Base-by-base conservation (phyloP, 2,329 filamentous ascomycete species). In the Fusarium floridanum region DNA sequence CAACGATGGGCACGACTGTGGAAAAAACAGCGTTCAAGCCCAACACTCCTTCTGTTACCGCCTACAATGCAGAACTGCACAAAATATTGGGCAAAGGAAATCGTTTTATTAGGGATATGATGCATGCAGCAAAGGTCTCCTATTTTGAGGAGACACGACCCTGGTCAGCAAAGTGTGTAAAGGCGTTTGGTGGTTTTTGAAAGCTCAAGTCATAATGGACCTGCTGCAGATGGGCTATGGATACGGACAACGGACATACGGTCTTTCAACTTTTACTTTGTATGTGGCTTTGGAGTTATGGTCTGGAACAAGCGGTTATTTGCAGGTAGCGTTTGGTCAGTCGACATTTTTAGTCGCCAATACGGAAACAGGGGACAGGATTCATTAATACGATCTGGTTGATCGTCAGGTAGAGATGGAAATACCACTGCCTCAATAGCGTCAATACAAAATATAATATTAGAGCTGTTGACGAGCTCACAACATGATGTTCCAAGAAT, bases 361-460 rank as follows among this genome's bases (percentile, higher is more conserved):
- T 29, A 60, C 29, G 66, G 50, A 56, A 61, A 65, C 60, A 70
- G 57, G 61, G 45, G 72, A 63, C 61, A 17, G 67, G 71, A 68
- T 41, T 64, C 36, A 73, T 57, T 60, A 66, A 67, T 59, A 64
- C 66, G 63, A 65, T 71, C 63, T 36, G 57, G 55, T 27, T 64
- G 64, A 75, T 64, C 59, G 63, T 50, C 29, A 53, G 63, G 71
- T 62, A 68, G 45, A 61, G 59, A 72, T 64, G 67, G 43, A 37
- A 65, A 71, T 72, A 74, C 67, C 67, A 74, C 14, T 50, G 63
- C 43, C 73, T 67, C 67, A 63, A 72, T 74, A 74, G 63, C 64
- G 64, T 59, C 67, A 29, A 65, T 63, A 68, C 61, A 72, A 55
- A 39, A 60, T 24, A 41, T 41, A 39, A 71, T 68, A 68, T 68